These are phyloP conservation scores for Cercospora brassicicola DNA, from an alignment of 2,329 filamentous ascomycete species.

Conservation along the genomic window DNA sequence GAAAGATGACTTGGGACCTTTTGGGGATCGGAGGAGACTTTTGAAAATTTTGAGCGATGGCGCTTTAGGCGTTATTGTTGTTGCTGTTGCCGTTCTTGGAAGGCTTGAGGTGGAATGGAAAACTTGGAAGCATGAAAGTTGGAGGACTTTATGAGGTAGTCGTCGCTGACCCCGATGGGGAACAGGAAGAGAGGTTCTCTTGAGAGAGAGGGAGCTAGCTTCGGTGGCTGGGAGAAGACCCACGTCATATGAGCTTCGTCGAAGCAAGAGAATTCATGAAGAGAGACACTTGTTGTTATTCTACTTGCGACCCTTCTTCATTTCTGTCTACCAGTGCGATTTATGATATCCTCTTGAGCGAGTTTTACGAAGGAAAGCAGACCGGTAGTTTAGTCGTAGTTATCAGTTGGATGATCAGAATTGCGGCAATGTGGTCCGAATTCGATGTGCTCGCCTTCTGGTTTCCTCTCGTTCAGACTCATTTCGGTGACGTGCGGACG, in stretches of 20 bases:
- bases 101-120: not conserved
- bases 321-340: not conserved
- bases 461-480: too few relatives aligned
- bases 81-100: not conserved
- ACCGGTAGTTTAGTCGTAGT: not conserved
- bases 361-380: not conserved
- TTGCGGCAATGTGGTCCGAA: not conserved
- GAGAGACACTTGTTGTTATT: not conserved
- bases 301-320: not conserved
- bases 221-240: too few relatives aligned
- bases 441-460: not conserved
- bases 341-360: constrained; percentile 3
- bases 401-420: not conserved
- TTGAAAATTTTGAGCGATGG: constrained; percentile 1
- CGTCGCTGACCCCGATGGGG: not conserved
- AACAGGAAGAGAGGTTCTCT: too few relatives aligned
- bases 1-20: not conserved
- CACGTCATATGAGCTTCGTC: too few relatives aligned
- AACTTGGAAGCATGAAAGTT: not conserved
- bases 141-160: not conserved
- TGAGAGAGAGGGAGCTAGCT: too few relatives aligned
- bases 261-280: not conserved
- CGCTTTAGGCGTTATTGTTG: not conserved
- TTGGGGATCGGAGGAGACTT: not conserved
- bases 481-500: too few relatives aligned